Percentiles rank a stretch among this genome's conserved stretches.
phyloP scores from a whole-genome alignment of 2,329 filamentous ascomycete genomes.

The Monosporascus sp. region DNA sequence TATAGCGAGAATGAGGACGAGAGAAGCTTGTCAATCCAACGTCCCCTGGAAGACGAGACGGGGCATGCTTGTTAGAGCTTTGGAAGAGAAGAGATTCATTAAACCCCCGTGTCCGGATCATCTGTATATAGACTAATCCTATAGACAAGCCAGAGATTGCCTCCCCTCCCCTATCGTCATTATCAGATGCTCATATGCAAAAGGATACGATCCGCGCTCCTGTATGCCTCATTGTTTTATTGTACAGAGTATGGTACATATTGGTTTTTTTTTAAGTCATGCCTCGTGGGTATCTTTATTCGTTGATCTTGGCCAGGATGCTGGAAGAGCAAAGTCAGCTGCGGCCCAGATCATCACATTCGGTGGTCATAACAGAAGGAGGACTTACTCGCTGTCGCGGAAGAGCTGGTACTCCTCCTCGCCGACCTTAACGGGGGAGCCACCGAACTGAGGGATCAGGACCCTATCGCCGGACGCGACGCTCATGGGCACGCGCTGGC shows the following conservation, averaged over 20 bases:
- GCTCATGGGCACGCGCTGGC: conserved; percentile 80
- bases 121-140: neutral
- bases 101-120: neutral
- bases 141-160: neutral
- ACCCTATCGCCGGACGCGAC: conserved; percentile 85
- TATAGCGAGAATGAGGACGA: neutral
- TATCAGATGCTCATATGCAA: conserved; percentile 5
- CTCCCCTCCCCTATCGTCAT: neutral
- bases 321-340: conserved; percentile 41
- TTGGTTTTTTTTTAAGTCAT: conserved; percentile 18
- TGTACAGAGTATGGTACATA: conserved; percentile 25
- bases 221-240: conserved; percentile 15
- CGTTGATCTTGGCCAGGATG: conserved; percentile 98
- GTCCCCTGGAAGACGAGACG: neutral
- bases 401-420: conserved; percentile 96
- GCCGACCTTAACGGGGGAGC: conserved; percentile 92
- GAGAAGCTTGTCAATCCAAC: neutral
- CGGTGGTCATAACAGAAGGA: conserved; percentile 2
- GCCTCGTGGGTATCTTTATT: conserved; percentile 49
- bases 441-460: conserved; percentile 92
- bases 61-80: no score
- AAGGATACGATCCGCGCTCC: conserved; percentile 2
- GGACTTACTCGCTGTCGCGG: conserved; percentile 95
- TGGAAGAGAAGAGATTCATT: conserved; percentile 1
- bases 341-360: neutral